Conservation (phyloP, 441 rosid species). For the Erodium moschatum region DNA sequence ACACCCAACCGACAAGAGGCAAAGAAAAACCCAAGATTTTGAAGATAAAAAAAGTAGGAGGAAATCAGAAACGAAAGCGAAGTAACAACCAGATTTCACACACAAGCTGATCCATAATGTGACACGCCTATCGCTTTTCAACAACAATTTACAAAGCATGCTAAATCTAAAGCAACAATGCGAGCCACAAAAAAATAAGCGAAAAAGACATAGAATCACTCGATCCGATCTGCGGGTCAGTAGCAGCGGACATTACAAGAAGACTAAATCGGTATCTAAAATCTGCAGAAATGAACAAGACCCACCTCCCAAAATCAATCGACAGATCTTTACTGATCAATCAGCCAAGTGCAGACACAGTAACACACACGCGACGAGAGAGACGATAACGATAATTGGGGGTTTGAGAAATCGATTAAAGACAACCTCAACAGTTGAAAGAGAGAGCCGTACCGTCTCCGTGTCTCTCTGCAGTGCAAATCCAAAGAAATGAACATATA, state of each 20-base stretch:
- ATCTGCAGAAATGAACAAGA: neutral
- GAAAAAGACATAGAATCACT: neutral
- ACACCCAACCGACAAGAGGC: too few relatives aligned
- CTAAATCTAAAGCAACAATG: conserved; percentile 5
- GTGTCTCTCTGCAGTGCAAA: neutral
- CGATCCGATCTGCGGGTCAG: conserved; percentile 1
- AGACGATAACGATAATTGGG: too few relatives aligned
- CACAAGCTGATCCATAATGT: conserved; percentile 6
- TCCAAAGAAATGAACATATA: neutral
- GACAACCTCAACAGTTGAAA: neutral
- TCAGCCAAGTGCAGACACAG: neutral
- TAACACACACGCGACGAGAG: too few relatives aligned
- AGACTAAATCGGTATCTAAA: neutral
- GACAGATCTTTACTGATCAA: neutral
- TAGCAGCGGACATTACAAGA: too few relatives aligned
- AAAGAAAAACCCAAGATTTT: neutral
- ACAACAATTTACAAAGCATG: neutral
- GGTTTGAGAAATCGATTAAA: neutral
- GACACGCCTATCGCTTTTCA: neutral
- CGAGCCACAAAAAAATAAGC: neutral
- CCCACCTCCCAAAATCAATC: neutral
- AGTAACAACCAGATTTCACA: neutral
- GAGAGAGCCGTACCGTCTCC: neutral
- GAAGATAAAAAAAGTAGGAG: neutral
- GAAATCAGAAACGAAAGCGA: neutral